Percentiles rank a stretch among this genome's conserved stretches.
Conservation (phyloP, 1,139 yeast species). For the Hemisphaericaspora xylofermentans region DNA sequence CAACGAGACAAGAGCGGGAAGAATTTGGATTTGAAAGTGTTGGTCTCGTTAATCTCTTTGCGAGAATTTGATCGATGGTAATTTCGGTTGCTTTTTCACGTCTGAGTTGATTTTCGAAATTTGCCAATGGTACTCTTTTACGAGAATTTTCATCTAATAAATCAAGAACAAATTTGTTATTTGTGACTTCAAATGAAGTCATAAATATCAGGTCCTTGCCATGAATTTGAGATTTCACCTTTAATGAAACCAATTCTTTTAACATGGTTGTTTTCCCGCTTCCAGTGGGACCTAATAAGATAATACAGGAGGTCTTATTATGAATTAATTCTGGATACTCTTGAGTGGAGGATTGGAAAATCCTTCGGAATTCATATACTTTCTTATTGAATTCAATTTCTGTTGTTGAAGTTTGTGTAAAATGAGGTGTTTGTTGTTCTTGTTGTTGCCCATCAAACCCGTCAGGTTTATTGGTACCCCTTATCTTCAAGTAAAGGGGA, state of each 20-base stretch:
- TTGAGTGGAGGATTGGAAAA: conserved; percentile 14
- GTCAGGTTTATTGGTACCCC: conserved; percentile 14
- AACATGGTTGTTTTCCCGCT: conserved; percentile 36
- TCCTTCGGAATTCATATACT: conserved; percentile 22
- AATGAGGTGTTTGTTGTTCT: conserved; percentile 5
- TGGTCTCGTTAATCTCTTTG: conserved; percentile 20
- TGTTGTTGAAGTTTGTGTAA: conserved; percentile 13
- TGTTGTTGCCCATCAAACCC: not conserved
- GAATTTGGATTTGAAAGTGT: conserved; percentile 24
- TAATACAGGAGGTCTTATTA: conserved; percentile 17
- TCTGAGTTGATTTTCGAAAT: conserved; percentile 19
- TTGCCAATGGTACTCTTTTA: conserved; percentile 8
- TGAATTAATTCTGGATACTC: conserved; percentile 17
- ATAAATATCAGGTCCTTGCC: conserved; percentile 14
- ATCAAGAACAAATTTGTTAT: conserved; percentile 27
- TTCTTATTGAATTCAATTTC: conserved; percentile 22
- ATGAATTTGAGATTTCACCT: conserved; percentile 9
- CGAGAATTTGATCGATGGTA: conserved; percentile 19
- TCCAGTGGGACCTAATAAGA: conserved; percentile 36
- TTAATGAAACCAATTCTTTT: conserved; percentile 15
- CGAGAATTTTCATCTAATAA: conserved; percentile 16
- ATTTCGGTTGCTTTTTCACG: conserved; percentile 10
- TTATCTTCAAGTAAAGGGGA: conserved; percentile 27
- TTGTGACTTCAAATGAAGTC: conserved; percentile 32
- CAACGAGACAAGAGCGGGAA: conserved; percentile 29